phyloP scores from a whole-genome alignment of 106 monocot genomes.

The Dactylorhiza incarnata region DNA sequence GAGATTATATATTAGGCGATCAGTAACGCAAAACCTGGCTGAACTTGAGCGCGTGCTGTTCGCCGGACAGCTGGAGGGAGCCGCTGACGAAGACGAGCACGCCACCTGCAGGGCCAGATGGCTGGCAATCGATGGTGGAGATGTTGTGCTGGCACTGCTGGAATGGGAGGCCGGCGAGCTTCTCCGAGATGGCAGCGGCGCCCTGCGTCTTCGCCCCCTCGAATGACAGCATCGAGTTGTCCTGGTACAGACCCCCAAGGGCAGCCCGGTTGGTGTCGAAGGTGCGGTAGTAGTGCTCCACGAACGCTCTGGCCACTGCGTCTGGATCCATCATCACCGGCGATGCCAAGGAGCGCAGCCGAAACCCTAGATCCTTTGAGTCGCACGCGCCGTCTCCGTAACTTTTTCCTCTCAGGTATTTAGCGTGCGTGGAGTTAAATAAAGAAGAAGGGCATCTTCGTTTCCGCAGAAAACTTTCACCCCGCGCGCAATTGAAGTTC shows the following conservation, averaged over 20 bases:
- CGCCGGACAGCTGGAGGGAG: slow-evolving; percentile 13
- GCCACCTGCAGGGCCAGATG: slow-evolving; percentile 19
- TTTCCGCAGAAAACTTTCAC: too few relatives aligned
- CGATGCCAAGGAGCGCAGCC: not conserved
- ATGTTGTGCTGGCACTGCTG: slow-evolving; percentile 59
- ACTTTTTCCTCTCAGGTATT: not conserved
- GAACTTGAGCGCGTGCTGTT: slow-evolving; percentile 36
- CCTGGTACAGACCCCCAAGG: slow-evolving; percentile 49
- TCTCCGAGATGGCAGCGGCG: slow-evolving; percentile 37
- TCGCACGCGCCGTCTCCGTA: not conserved
- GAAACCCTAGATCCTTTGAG: slow-evolving; percentile 8
- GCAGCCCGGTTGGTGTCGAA: slow-evolving; percentile 36
- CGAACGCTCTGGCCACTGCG: slow-evolving; percentile 36
- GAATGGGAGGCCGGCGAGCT: slow-evolving; percentile 47
- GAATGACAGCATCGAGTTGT: slow-evolving; percentile 61
- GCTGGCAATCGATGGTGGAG: slow-evolving; percentile 52
- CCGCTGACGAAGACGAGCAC: slow-evolving; percentile 21
- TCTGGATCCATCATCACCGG: slow-evolving; percentile 38
- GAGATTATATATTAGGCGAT: not conserved
- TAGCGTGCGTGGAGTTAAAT: not conserved
- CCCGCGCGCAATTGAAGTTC: too few relatives aligned
- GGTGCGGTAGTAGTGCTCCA: slow-evolving; percentile 20
- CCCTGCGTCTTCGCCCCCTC: slow-evolving; percentile 50
- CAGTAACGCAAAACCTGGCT: slow-evolving; percentile 26
- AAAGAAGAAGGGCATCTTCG: too few relatives aligned